phyloP scores from a whole-genome alignment of 345 rosid species.

The Salix caprea region DNA sequence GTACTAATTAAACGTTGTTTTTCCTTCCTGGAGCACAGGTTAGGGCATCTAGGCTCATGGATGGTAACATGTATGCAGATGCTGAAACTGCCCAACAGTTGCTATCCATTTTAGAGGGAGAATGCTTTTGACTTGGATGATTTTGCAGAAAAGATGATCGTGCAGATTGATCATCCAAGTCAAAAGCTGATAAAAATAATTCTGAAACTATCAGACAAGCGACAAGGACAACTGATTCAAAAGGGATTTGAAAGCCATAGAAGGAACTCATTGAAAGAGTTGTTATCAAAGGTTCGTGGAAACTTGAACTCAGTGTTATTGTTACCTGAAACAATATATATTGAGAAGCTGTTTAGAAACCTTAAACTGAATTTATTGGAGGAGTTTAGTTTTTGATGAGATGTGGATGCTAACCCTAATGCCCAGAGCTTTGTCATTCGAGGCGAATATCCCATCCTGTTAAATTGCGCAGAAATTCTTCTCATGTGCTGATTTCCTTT shows the following conservation, averaged over 20 bases:
- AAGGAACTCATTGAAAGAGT: not conserved
- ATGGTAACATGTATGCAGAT: conserved; percentile 9
- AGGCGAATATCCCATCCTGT: conserved; percentile 17
- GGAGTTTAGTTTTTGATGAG: not conserved
- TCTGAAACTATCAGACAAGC: conserved; percentile 5
- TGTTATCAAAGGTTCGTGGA: not conserved
- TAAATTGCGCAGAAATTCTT: conserved; percentile 2
- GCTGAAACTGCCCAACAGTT: conserved; percentile 8
- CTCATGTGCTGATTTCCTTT: conserved; percentile 27
- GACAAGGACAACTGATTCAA: not conserved
- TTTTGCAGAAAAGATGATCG: conserved; percentile 48
- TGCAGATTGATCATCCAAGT: conserved; percentile 10
- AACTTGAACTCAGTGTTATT: not conserved
- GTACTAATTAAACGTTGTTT: not conserved
- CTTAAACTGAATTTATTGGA: not conserved
- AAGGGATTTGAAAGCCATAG: not conserved
- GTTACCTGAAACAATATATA: not conserved
- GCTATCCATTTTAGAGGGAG: conserved; percentile 29
- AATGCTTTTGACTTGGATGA: not conserved
- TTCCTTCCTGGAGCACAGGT: conserved; percentile 28
- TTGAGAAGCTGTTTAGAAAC: not conserved
- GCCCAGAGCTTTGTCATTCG: conserved; percentile 12
- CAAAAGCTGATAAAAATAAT: not conserved
- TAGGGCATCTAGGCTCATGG: conserved; percentile 18
- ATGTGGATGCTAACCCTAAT: not conserved